These are phyloP conservation scores for Cutaneotrichosporon sp. DNA, from an alignment of 1,284 basidiomycete genomes.

Conservation along the genomic window DNA sequence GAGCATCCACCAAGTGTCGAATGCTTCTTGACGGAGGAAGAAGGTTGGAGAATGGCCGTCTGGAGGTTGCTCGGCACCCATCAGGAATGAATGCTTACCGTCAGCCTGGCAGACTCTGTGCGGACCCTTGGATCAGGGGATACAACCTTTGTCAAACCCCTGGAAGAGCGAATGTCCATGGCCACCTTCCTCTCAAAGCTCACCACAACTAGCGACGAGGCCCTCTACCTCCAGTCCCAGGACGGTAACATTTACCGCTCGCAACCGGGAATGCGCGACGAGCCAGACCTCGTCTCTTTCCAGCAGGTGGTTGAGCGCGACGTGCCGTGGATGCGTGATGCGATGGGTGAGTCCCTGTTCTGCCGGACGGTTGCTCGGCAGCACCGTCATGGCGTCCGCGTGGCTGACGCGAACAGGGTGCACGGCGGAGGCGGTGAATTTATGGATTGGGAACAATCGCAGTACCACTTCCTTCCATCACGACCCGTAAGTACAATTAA, in stretches of 20 bases:
- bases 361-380: neutral
- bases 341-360: slow-evolving; percentile 61
- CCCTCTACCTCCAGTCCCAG: slow-evolving; percentile 81
- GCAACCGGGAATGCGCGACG: slow-evolving; percentile 25
- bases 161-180: slow-evolving; percentile 67
- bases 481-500: slow-evolving; percentile 51
- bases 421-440: slow-evolving; percentile 79
- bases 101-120: slow-evolving; percentile 75
- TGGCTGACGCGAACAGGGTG: slow-evolving; percentile 54
- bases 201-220: slow-evolving; percentile 49
- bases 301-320: slow-evolving; percentile 65
- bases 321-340: slow-evolving; percentile 70
- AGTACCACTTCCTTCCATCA: slow-evolving; percentile 82
- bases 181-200: slow-evolving; percentile 56
- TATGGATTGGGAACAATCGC: slow-evolving; percentile 78
- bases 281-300: slow-evolving; percentile 65
- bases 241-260: slow-evolving; percentile 75
- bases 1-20: slow-evolving; percentile 25
- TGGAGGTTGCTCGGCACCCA: neutral
- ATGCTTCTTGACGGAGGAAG: neutral
- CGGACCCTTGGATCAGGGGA: slow-evolving; percentile 57
- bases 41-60: neutral
- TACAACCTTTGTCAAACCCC: slow-evolving; percentile 76
- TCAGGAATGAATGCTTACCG: slow-evolving; percentile 3
- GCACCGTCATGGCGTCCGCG: neutral